Percentiles rank a stretch among this genome's conserved stretches.
Conservation (phyloP, 139 green algal species). For the Gonium pectorale region DNA sequence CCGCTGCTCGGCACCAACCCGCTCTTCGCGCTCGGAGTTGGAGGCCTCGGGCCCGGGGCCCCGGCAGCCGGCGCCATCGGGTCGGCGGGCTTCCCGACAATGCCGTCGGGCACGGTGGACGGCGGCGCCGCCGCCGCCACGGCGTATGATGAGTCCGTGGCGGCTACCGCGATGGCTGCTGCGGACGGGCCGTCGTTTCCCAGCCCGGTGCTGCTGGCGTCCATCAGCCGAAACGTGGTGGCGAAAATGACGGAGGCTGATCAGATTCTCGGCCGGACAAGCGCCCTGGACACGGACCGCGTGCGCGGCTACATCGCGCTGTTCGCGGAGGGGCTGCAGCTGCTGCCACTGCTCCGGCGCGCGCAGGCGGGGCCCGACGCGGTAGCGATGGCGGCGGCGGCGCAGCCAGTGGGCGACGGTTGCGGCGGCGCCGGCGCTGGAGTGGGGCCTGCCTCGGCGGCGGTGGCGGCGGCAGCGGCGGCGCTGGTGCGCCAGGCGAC, state of each 20-base stretch:
- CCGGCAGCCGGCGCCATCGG: not conserved
- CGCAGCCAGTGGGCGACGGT: not conserved
- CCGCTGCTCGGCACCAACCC: not conserved
- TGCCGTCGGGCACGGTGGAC: not conserved
- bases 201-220: not conserved
- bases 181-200: not conserved
- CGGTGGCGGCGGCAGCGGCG: no score
- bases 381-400: not conserved
- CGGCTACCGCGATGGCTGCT: not conserved
- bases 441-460: not conserved
- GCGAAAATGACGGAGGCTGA: conserved; percentile 28
- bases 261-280: conserved; percentile 1
- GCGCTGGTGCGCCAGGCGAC: not conserved
- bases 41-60: no score
- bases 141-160: not conserved
- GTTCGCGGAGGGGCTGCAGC: conserved; percentile 10
- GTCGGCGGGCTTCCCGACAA: not conserved
- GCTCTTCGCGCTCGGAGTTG: not conserved
- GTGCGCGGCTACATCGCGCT: conserved; percentile 3
- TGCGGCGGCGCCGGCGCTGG: not conserved
- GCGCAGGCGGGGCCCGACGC: not conserved
- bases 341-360: conserved; percentile 8
- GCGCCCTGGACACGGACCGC: conserved; percentile 2
- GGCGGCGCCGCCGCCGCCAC: not conserved
- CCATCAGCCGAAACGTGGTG: conserved; percentile 16